phyloP scores from a whole-genome alignment of 768 basidiomycete species.

The Russula dissimulans region DNA sequence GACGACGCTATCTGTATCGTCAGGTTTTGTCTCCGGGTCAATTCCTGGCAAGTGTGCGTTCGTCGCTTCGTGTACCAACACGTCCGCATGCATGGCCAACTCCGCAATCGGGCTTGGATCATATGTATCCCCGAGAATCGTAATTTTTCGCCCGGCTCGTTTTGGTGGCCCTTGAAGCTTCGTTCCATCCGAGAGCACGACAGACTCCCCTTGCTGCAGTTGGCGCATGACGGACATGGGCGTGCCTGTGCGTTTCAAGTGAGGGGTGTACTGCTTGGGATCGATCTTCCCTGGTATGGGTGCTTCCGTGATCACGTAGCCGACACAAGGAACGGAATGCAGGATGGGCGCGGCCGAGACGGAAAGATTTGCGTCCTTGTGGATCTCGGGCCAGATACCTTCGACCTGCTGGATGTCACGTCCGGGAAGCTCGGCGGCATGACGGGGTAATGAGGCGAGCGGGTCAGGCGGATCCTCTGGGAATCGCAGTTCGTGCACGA shows the following conservation, averaged over 20 bases:
- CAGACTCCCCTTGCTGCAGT: slow-evolving; percentile 54
- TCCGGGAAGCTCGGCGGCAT: slow-evolving; percentile 51
- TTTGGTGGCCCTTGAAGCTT: slow-evolving; percentile 56
- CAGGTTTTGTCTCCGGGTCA: slow-evolving; percentile 45
- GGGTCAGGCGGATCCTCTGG: slow-evolving; percentile 42
- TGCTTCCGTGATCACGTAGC: slow-evolving; percentile 64
- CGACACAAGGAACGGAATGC: slow-evolving; percentile 76
- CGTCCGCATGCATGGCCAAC: slow-evolving; percentile 55
- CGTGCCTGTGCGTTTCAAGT: slow-evolving; percentile 59
- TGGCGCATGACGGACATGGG: slow-evolving; percentile 58
- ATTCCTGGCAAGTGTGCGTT: slow-evolving; percentile 72
- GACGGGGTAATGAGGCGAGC: slow-evolving; percentile 30
- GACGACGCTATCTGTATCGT: slow-evolving; percentile 53
- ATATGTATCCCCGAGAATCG: slow-evolving; percentile 78
- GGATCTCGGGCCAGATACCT: slow-evolving; percentile 62
- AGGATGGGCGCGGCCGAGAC: slow-evolving; percentile 70
- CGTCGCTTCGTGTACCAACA: slow-evolving; percentile 84
- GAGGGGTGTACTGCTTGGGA: slow-evolving; percentile 54
- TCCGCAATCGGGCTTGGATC: slow-evolving; percentile 60
- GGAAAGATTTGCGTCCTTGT: slow-evolving; percentile 43
- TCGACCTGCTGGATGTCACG: slow-evolving; percentile 51
- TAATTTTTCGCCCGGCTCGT: slow-evolving; percentile 64
- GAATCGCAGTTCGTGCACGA: slow-evolving; percentile 75
- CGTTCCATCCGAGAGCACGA: slow-evolving; percentile 64
- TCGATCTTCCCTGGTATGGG: slow-evolving; percentile 72